phyloP scores from a whole-genome alignment of 1,284 basidiomycete genomes.

The Rhizoctonia solani region DNA sequence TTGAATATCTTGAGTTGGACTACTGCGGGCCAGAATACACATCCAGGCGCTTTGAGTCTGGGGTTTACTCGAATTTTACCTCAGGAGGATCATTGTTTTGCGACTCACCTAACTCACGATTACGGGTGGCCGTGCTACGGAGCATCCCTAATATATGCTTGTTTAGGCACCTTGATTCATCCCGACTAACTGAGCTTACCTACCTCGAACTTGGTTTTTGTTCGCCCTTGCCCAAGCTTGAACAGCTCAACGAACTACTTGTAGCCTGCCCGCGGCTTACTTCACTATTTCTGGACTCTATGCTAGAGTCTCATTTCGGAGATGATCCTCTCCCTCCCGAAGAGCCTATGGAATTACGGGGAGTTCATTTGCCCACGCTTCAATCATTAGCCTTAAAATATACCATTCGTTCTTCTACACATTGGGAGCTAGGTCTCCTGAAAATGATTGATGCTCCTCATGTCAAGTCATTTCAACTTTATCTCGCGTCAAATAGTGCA shows the following conservation, averaged over 20 bases:
- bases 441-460: slow-evolving; percentile 10
- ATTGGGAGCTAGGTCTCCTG: neutral
- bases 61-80: too few species aligned
- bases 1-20: neutral
- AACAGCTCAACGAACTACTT: slow-evolving; percentile 2
- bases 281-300: neutral
- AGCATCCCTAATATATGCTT: neutral
- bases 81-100: too few species aligned
- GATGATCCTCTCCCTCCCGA: neutral
- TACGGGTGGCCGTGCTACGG: neutral
- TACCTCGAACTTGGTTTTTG: neutral
- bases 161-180: neutral
- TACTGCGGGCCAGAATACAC: neutral
- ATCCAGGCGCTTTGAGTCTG: too few species aligned
- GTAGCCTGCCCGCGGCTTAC: neutral
- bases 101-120: neutral
- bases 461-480: neutral
- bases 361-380: neutral
- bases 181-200: neutral
- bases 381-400: neutral
- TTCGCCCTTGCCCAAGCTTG: neutral
- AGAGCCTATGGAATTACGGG: neutral
- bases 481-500: neutral
- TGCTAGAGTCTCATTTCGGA: too few species aligned
- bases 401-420: neutral